Base-by-base conservation (phyloP, 306 rosid genomes). In the Vicia villosa region DNA sequence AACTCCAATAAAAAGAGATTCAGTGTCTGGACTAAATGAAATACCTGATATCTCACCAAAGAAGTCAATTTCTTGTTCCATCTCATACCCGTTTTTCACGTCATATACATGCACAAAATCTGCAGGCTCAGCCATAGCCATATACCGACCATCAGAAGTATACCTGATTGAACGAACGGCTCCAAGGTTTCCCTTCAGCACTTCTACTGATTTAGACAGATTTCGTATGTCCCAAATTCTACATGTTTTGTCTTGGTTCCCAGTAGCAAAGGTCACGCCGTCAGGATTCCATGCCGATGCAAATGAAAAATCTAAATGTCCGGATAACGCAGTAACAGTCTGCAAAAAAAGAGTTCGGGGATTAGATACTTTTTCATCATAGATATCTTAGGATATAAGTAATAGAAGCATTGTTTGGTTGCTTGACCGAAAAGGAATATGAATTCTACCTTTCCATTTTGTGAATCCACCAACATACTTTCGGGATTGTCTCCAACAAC, bases 171-270 rank as follows among this genome's bases (percentile, higher is more conserved):
- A 87, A 10, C 94, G 83, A 70, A 87, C 81, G 56, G 96, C 96
- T 77, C 96, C 94, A 15, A 90, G 84, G 75, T 87, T 87, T 16
- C 94, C 92, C 85, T 87, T 85, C 51, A 90, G 79, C 16, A 78
- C 83, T 19, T 85, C 89, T n/a, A 90, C 89, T 9, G 96, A 87
- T 74, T 84, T 79, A 24, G 96, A 90, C 20, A 82, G 70, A 40
- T 90, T 87, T 17, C 96, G 74, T 37, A 84, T 64, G 80, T 90
- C 96, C 96, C 96, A 90, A 73, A 90, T 73, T 59, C 86, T 79
- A 74, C 94, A 85, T 17, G 96, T 90, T 73, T 90, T 90, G 80
- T 90, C 96, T 75, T 87, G 96, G 85, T 90, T 90, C 42, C 96
- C 94, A 15, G 96, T 90, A 42, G 96, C 88, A 46, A 85, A 87